phyloP scores from a whole-genome alignment of 2,329 filamentous ascomycete genomes.

The Sordariomycetes sp. region DNA sequence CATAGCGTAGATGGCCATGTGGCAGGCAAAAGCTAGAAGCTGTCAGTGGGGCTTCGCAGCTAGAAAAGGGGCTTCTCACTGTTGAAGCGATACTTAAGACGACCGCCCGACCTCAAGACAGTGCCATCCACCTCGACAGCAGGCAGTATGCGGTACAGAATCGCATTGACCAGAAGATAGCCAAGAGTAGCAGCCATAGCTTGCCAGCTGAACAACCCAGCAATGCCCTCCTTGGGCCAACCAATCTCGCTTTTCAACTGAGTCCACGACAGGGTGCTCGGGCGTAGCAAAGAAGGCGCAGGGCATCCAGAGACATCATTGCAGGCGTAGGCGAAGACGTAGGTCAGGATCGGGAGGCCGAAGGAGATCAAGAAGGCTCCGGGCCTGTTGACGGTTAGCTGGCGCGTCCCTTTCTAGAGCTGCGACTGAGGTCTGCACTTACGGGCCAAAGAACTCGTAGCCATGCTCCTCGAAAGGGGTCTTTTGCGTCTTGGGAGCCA shows the following conservation, averaged over 20 bases:
- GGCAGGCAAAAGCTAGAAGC: slow-evolving; percentile 61
- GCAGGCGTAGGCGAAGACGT: slow-evolving; percentile 74
- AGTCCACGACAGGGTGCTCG: slow-evolving; percentile 60
- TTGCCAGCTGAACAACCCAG: slow-evolving; percentile 60
- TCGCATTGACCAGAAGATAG: slow-evolving; percentile 69
- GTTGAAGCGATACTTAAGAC: slow-evolving; percentile 76
- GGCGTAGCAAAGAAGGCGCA: slow-evolving; percentile 68
- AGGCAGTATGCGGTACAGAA: slow-evolving; percentile 70
- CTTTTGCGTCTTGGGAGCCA: slow-evolving; percentile 18
- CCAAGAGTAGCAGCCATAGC: slow-evolving; percentile 62
- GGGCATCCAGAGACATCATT: slow-evolving; percentile 92
- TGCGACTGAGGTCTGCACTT: slow-evolving; percentile 12
- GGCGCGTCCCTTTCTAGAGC: background rate
- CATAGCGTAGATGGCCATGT: slow-evolving; percentile 60
- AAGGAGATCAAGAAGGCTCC: slow-evolving; percentile 73
- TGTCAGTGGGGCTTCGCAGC: slow-evolving; percentile 7
- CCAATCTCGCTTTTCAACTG: slow-evolving; percentile 72
- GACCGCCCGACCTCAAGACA: slow-evolving; percentile 59
- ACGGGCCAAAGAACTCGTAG: slow-evolving; percentile 46
- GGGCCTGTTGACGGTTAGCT: slow-evolving; percentile 36
- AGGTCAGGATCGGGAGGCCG: slow-evolving; percentile 69
- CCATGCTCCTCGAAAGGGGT: slow-evolving; percentile 22
- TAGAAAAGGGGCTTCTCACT: slow-evolving; percentile 29
- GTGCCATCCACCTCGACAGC: slow-evolving; percentile 64
- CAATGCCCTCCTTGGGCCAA: slow-evolving; percentile 66